Percentiles rank a stretch among this genome's conserved stretches.
Evolutionary conservation across 441 rosid species (phyloP).

Genomic region (Populus tomentosa): DNA sequence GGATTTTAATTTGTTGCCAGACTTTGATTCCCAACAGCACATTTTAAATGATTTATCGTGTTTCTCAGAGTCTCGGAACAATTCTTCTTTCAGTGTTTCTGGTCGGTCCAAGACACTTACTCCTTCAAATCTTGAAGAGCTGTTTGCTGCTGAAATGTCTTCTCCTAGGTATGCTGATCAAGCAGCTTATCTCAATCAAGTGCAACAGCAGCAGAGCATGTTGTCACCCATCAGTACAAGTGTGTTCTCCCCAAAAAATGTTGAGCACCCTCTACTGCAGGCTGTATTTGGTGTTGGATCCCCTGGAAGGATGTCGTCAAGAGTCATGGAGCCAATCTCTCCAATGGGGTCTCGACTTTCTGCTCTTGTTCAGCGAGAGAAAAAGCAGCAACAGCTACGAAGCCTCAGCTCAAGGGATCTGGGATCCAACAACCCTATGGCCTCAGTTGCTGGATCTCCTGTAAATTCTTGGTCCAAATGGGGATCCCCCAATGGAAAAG

Average conservation of each 20-base stretch:
- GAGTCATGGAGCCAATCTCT: conserved; percentile 43
- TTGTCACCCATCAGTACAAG: conserved; percentile 43
- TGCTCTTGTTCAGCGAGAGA: conserved; percentile 40
- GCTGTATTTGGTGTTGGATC: conserved; percentile 40
- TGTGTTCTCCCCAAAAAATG: conserved; percentile 38
- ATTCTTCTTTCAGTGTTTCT: conserved; percentile 24
- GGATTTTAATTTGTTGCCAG: conserved; percentile 27
- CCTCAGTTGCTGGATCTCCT: conserved; percentile 32
- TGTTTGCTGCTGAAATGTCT: conserved; percentile 42
- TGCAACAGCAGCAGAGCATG: conserved; percentile 45
- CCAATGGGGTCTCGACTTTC: conserved; percentile 41
- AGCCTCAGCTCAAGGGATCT: conserved; percentile 45
- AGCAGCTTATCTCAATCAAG: conserved; percentile 31
- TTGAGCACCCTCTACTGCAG: conserved; percentile 40
- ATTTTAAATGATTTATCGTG: conserved; percentile 37
- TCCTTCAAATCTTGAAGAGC: conserved; percentile 52
- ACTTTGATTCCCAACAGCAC: conserved; percentile 44
- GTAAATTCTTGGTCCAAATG: conserved; percentile 41
- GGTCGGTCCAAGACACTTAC: conserved; percentile 34
- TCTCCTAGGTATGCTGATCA: conserved; percentile 48
- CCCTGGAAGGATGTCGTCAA: conserved; percentile 55
- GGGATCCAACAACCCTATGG: conserved; percentile 21
- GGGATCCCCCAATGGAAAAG: conserved; percentile 45
- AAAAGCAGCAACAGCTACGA: conserved; percentile 43
- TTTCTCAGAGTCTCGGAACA: conserved; percentile 30